A percentile compares a stretch with the other conserved stretches of the same genome.
phyloP scores from a whole-genome alignment of 2,329 filamentous ascomycete species.

The Clonostachys chloroleuca region DNA sequence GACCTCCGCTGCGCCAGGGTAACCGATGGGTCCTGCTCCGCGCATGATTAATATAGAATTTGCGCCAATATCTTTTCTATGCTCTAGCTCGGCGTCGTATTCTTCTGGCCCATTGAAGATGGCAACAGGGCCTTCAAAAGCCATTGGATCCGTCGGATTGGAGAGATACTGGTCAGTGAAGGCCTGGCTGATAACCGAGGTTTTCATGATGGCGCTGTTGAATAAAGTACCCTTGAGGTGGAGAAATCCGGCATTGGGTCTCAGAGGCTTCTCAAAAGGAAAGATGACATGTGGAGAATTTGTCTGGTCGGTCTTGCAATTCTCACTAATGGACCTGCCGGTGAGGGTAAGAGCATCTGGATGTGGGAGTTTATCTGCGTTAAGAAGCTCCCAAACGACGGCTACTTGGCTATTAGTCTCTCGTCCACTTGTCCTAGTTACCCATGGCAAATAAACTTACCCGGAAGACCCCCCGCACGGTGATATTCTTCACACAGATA shows the following conservation, averaged over 20 bases:
- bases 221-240: slow-evolving; percentile 43
- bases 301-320: slow-evolving; percentile 34
- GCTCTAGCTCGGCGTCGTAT: slow-evolving; percentile 35
- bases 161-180: slow-evolving; percentile 39
- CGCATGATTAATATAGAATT: slow-evolving; percentile 2
- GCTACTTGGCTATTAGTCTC: slow-evolving; percentile 13
- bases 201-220: slow-evolving; percentile 49
- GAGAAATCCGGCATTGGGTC: slow-evolving; percentile 44
- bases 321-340: slow-evolving; percentile 35
- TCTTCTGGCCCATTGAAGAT: slow-evolving; percentile 48
- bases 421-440: too few relatives aligned
- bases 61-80: neutral
- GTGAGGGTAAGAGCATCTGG: slow-evolving; percentile 37
- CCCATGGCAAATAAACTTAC: too few relatives aligned
- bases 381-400: slow-evolving; percentile 46
- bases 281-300: slow-evolving; percentile 45
- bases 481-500: slow-evolving; percentile 49
- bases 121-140: slow-evolving; percentile 38
- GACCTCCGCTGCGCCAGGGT: slow-evolving; percentile 44
- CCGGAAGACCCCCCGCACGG: slow-evolving; percentile 44
- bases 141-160: slow-evolving; percentile 37
- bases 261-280: slow-evolving; percentile 38
- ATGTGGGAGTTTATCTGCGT: slow-evolving; percentile 36
- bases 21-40: slow-evolving; percentile 41
- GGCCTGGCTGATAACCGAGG: slow-evolving; percentile 38